Evolutionary conservation across 2,329 filamentous ascomycete genomes (phyloP), one percentile per base, ranked within the genome.

Genomic region (Chlorencoelia australis): DNA sequence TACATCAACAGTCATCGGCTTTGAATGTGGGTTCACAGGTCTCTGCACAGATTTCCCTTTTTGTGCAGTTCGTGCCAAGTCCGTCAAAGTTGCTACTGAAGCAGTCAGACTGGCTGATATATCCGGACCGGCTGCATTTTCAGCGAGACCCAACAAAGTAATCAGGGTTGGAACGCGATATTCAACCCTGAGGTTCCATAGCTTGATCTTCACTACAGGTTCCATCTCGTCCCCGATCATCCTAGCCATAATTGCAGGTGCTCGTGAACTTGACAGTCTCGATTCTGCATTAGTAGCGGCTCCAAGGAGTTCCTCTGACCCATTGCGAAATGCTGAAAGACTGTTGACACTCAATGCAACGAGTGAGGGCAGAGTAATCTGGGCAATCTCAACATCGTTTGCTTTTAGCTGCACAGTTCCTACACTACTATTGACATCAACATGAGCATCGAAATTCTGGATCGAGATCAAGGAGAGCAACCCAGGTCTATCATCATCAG

Each of bases 201-300:
- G 63, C 55, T 94, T 93, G 40, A 95, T 59, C 56, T 93, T 94
- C 47, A 95, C 67, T 5, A 85, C 78, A 0, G 93, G 89, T 45
- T 96, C 89, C 62, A 93, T 84, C 55, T 96, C 89, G 55, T 96
- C 88, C 0, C 86, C 86, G 46, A 98, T 83, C 63, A 94, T 82
- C 33, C 91, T 75, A 41, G 83, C 75, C 79, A 94, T 94, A 35
- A 96, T 58, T 45, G 88, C 84, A 1, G 79, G 77, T 1, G 73
- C 62, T 46, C 51, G 45, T n/a, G 36, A 34, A 25, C 43, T 44
- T 11, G 44, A 36, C 15, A 55, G 49, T 28, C 49, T 46, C n/a
- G 52, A 31, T 17, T 49, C 49, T 22, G 47, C 39, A 39, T 51
- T 45, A 17, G 49, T 56, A 4, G 56, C 54, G 13, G 67, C 75